Percentiles rank a stretch among this genome's conserved stretches.
Evolutionary conservation across 768 basidiomycete species (phyloP).

Genomic region (Candolleomyces efflorescens): DNA sequence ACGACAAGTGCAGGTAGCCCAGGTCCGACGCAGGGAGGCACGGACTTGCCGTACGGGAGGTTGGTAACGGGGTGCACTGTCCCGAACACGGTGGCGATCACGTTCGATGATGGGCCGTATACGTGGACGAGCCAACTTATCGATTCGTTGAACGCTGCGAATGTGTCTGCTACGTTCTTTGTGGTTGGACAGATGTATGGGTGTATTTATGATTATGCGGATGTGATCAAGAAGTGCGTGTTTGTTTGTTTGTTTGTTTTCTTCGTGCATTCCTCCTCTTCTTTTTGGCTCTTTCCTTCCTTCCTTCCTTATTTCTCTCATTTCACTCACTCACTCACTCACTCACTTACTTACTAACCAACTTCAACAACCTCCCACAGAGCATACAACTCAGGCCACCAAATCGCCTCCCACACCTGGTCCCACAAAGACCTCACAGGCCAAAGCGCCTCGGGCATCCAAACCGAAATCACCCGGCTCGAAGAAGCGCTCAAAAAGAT

Average conservation of each 20-base stretch:
- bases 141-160: constrained; percentile 18
- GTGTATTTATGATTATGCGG: constrained; percentile 34
- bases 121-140: constrained; percentile 13
- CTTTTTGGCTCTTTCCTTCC: too few species aligned
- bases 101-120: constrained; percentile 16
- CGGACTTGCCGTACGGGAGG: constrained; percentile 9
- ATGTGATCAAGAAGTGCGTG: constrained; percentile 28
- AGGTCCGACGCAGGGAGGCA: not conserved
- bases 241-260: too few species aligned
- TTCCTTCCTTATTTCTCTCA: too few species aligned
- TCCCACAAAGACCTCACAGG: constrained; percentile 32
- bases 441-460: constrained; percentile 12
- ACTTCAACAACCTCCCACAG: not conserved
- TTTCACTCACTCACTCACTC: not conserved
- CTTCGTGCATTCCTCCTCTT: too few species aligned
- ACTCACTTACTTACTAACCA: not conserved
- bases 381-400: constrained; percentile 36
- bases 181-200: constrained; percentile 33
- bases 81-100: constrained; percentile 11
- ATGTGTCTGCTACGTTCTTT: constrained; percentile 39
- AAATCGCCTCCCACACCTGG: constrained; percentile 48
- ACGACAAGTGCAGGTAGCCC: constrained; percentile 7
- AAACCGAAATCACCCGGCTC: constrained; percentile 8
- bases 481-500: constrained; percentile 15
- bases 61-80: constrained; percentile 12